These are phyloP conservation scores for Paramecium sonneborni DNA, from an alignment of 73 alveolate genomes.

Conservation along the genomic window DNA sequence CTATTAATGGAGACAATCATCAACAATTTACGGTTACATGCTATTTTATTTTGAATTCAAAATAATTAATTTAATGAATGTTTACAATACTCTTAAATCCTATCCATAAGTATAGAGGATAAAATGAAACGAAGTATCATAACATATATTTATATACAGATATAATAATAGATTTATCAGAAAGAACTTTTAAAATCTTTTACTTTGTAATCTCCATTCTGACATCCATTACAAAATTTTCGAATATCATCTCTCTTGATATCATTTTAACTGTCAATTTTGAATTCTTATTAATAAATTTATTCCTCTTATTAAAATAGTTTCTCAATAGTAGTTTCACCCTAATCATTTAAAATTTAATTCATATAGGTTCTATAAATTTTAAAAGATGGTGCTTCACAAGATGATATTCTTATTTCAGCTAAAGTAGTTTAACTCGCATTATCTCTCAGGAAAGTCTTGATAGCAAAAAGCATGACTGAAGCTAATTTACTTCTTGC, in stretches of 20 bases:
- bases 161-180: neutral
- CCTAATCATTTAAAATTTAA: neutral
- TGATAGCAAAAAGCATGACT: neutral
- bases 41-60: constrained; percentile 10
- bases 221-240: neutral
- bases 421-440: neutral
- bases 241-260: neutral
- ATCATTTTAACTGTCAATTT: constrained; percentile 4
- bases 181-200: neutral
- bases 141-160: neutral
- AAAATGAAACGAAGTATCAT: neutral
- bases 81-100: neutral
- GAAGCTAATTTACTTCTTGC: constrained; percentile 12
- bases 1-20: neutral
- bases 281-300: neutral
- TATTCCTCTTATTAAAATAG: neutral
- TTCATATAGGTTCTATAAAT: neutral
- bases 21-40: constrained; percentile 2
- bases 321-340: neutral
- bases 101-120: neutral
- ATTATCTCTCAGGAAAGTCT: neutral
- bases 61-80: neutral
- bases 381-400: neutral
- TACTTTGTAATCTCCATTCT: neutral
- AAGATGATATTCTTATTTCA: neutral